These are phyloP conservation scores for Papiliotrema terrestris DNA, from an alignment of 1,284 basidiomycete species.

Conservation along the genomic window DNA sequence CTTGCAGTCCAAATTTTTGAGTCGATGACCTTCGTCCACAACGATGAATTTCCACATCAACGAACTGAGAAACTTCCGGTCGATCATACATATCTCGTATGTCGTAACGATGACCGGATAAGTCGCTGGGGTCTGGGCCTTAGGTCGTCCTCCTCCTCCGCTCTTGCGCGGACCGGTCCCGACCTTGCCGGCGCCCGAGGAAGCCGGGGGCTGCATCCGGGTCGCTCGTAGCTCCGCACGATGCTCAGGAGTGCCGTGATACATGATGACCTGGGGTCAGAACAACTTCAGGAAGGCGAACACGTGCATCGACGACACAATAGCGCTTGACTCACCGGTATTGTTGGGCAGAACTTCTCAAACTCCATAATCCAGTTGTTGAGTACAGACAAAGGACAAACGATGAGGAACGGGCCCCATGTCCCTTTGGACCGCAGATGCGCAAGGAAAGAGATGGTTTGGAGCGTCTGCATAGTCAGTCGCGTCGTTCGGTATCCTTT, in stretches of 20 bases:
- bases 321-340: constrained; percentile 45
- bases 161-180: constrained; percentile 27
- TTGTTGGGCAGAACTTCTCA: constrained; percentile 70
- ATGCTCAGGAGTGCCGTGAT: constrained; percentile 77
- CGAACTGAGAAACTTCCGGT: constrained; percentile 62
- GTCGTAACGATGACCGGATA: constrained; percentile 68
- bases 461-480: constrained; percentile 64
- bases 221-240: constrained; percentile 70
- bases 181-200: constrained; percentile 22
- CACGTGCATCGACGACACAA: not conserved
- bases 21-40: constrained; percentile 89
- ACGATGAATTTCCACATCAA: constrained; percentile 90
- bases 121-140: constrained; percentile 32
- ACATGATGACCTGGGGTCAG: constrained; percentile 62
- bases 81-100: constrained; percentile 89
- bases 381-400: constrained; percentile 86
- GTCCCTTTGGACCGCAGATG: constrained; percentile 74
- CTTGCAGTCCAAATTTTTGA: constrained; percentile 89
- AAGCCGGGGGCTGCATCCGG: constrained; percentile 31
- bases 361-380: constrained; percentile 92
- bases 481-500: not conserved
- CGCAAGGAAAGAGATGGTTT: constrained; percentile 88
- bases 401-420: constrained; percentile 78
- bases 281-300: not conserved
- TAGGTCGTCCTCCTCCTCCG: constrained; percentile 11